phyloP scores from a whole-genome alignment of 2,329 filamentous ascomycete genomes.

The Aplosporella prunicola region DNA sequence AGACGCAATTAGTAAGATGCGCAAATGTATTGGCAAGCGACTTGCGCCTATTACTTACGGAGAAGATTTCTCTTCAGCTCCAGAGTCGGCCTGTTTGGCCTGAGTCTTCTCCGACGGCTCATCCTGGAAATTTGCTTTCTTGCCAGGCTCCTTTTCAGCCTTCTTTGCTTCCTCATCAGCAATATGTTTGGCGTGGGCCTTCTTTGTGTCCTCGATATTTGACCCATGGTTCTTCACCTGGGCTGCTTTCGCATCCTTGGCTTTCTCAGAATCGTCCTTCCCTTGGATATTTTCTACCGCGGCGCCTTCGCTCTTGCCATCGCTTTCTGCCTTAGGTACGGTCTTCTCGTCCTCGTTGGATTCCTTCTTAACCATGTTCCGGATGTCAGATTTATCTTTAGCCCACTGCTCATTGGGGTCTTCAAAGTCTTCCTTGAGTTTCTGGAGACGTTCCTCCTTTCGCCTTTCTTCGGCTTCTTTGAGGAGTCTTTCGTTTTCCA shows the following conservation, averaged over 20 bases:
- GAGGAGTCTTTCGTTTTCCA: slow-evolving; percentile 77
- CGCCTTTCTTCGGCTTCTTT: slow-evolving; percentile 73
- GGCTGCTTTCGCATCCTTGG: not conserved
- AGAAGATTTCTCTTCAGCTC: slow-evolving; percentile 1
- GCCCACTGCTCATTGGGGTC: slow-evolving; percentile 76
- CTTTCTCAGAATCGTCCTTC: slow-evolving; percentile 1
- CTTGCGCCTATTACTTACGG: slow-evolving; percentile 2
- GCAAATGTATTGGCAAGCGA: no score
- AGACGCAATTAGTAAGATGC: slow-evolving; percentile 1
- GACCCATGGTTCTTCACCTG: slow-evolving; percentile 5
- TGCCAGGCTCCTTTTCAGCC: not conserved
- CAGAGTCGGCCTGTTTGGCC: not conserved
- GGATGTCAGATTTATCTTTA: slow-evolving; percentile 74
- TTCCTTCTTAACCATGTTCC: slow-evolving; percentile 55
- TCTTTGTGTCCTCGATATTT: not conserved
- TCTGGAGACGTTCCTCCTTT: slow-evolving; percentile 61
- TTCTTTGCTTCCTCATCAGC: slow-evolving; percentile 2
- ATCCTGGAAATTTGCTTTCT: slow-evolving; percentile 2
- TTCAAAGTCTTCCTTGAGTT: slow-evolving; percentile 72
- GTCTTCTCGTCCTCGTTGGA: slow-evolving; percentile 35
- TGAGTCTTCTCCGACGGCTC: slow-evolving; percentile 5
- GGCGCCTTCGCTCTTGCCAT: slow-evolving; percentile 41
- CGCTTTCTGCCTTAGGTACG: slow-evolving; percentile 34
- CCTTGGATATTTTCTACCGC: slow-evolving; percentile 32
- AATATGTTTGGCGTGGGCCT: slow-evolving; percentile 1